Evolutionary conservation across 768 basidiomycete genomes (phyloP), one percentile per base, ranked within the genome.

Genomic region (Lanmaoa pseudosensibilis): DNA sequence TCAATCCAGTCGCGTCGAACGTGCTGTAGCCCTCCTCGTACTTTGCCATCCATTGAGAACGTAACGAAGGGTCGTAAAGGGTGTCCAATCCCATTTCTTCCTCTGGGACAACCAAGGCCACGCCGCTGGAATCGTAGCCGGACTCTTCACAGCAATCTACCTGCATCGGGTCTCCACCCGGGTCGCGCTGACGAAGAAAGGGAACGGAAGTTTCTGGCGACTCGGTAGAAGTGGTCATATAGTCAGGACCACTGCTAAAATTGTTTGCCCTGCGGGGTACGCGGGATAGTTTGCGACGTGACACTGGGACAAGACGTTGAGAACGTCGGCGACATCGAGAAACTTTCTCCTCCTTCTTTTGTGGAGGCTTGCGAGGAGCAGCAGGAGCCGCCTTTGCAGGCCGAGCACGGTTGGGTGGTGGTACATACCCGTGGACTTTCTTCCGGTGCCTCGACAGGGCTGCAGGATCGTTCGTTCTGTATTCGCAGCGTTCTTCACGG

Each of bases 361-460:
- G 50, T 4, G 19, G 36, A 13, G 34, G 18, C 2, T 43, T 21
- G 33, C 45, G 39, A n/a, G 30, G 23, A 5, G 30, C 3, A 8
- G 33, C 7, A 5, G 46, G 5, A 34, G 3, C 16, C 32, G 5
- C 19, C 1, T 13, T 46, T 11, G 19, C 1, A 18, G 0, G n/a
- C 6, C 54, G 52, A 30, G 37, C 4, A 18, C 57, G 66, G 41
- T 40, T 46, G 6, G 43, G 41, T 2, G 46, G 52, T 9, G 71
- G 65, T 15, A 61, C 19, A 37, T 71, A 57, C 1, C 54, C 63
- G 18, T 73, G 71, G 18, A 21, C 19, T 15, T 44, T 50, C 43
- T 65, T 62, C 8, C 71, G 59, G 47, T 73, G 67, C 44, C 53
- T 69, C 6, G 69, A 57, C 8, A 73, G 44, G 33, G 65, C 55